These are phyloP conservation scores for Coemansia sp. DNA, from an alignment of 192 early-diverging fungal species.

Conservation along the genomic window DNA sequence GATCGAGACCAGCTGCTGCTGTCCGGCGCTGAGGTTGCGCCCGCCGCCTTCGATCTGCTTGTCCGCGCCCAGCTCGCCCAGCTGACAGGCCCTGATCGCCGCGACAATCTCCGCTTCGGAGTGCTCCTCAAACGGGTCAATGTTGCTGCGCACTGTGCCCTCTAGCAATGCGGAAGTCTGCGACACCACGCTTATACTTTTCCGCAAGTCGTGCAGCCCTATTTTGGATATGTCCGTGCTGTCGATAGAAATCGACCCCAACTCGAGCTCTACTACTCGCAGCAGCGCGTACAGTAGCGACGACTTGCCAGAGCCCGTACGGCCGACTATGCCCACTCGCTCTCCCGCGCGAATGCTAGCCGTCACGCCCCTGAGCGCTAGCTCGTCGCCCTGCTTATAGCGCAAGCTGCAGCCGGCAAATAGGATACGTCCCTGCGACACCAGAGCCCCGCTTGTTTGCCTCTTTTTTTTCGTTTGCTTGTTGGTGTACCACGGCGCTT, in stretches of 20 bases:
- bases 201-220: constrained; percentile 74
- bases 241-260: constrained; percentile 73
- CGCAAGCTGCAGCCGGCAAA: constrained; percentile 22
- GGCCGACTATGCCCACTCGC: constrained; percentile 59
- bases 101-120: constrained; percentile 71
- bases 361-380: constrained; percentile 52
- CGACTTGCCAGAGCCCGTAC: constrained; percentile 78
- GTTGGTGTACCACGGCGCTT: constrained; percentile 8
- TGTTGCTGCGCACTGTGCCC: constrained; percentile 70
- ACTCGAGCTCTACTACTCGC: constrained; percentile 75
- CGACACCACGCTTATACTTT: constrained; percentile 76
- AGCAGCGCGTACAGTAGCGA: constrained; percentile 76
- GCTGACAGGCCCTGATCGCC: constrained; percentile 64
- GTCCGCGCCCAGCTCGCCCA: constrained; percentile 64
- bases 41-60: constrained; percentile 20
- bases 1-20: constrained; percentile 82
- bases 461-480: too few species aligned
- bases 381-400: constrained; percentile 10
- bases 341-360: constrained; percentile 50
- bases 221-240: constrained; percentile 69
- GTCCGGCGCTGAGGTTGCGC: constrained; percentile 36
- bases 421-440: too few species aligned
- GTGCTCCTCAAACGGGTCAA: constrained; percentile 82
- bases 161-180: constrained; percentile 62
- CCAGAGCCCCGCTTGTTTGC: too few species aligned